A percentile compares a stretch with the other conserved stretches of the same genome.
Evolutionary conservation across 2,329 filamentous ascomycete genomes (phyloP).

Genomic region (Fusarium sarcochroum): DNA sequence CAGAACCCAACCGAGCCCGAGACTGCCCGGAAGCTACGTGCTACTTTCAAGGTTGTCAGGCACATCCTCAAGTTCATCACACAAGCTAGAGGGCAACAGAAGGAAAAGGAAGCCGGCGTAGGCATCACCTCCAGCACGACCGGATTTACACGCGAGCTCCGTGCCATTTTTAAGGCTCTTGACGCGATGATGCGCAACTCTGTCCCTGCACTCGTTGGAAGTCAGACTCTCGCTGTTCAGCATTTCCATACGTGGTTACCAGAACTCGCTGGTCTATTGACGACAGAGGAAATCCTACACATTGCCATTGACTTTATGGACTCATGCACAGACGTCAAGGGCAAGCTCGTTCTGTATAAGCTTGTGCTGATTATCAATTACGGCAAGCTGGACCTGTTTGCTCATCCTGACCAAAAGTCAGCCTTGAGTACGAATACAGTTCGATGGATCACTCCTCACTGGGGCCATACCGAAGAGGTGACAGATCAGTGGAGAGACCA

Average conservation of each 20-base stretch:
- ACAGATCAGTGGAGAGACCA: constrained; percentile 93
- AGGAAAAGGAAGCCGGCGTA: constrained; percentile 88
- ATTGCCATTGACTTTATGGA: constrained; percentile 95
- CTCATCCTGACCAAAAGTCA: constrained; percentile 80
- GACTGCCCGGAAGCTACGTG: constrained; percentile 85
- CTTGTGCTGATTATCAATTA: constrained; percentile 94
- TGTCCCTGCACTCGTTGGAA: constrained; percentile 89
- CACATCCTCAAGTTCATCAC: constrained; percentile 97
- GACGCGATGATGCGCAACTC: constrained; percentile 91
- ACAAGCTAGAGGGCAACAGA: constrained; percentile 87
- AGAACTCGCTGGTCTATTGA: constrained; percentile 83
- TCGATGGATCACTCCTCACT: constrained; percentile 92
- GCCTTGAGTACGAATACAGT: constrained; percentile 85
- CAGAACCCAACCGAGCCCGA: constrained; percentile 87
- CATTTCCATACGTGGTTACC: constrained; percentile 99
- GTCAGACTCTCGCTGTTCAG: constrained; percentile 94
- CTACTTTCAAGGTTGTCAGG: constrained; percentile 94
- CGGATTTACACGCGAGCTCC: constrained; percentile 84
- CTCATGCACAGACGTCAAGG: constrained; percentile 87
- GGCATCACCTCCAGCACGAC: constrained; percentile 82
- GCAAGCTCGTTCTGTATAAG: constrained; percentile 93
- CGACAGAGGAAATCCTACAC: constrained; percentile 87
- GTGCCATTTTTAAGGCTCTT: constrained; percentile 89
- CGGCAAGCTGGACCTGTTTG: constrained; percentile 84
- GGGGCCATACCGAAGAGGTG: constrained; percentile 81